Percentiles rank a stretch among this genome's conserved stretches.
Evolutionary conservation across 1,284 basidiomycete genomes (phyloP).

Genomic region (Boletellus deceptivus): DNA sequence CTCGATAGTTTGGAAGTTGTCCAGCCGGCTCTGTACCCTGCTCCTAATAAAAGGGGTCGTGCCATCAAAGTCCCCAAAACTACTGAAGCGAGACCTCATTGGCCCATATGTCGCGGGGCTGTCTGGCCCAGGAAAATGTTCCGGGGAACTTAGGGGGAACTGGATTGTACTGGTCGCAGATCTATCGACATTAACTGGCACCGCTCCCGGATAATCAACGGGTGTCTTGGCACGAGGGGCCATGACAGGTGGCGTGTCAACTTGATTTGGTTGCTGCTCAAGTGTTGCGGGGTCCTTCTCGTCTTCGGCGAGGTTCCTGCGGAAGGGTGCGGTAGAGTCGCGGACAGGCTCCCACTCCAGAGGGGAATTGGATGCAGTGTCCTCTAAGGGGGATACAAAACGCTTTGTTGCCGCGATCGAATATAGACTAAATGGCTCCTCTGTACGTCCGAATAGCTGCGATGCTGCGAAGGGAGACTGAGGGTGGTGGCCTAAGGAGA

Average conservation of each 20-base stretch:
- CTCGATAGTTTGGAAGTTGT: constrained; percentile 54
- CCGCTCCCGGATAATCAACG: constrained; percentile 52
- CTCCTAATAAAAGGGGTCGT: constrained; percentile 77
- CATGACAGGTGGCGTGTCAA: constrained; percentile 36
- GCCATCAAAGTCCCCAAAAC: constrained; percentile 66
- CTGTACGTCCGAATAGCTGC: constrained; percentile 73
- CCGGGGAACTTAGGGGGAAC: constrained; percentile 75
- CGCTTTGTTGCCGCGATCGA: constrained; percentile 74
- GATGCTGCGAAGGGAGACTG: constrained; percentile 88
- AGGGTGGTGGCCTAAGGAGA: constrained; percentile 52
- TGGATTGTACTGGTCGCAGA: constrained; percentile 68
- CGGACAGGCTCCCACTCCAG: constrained; percentile 51
- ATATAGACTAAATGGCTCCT: constrained; percentile 75
- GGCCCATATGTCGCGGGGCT: constrained; percentile 51
- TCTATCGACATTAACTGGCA: constrained; percentile 46
- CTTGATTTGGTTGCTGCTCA: constrained; percentile 41
- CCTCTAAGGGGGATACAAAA: constrained; percentile 52
- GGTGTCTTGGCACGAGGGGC: constrained; percentile 49
- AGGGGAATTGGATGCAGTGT: constrained; percentile 49
- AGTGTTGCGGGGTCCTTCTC: constrained; percentile 57
- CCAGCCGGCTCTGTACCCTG: constrained; percentile 74
- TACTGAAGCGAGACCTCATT: constrained; percentile 59
- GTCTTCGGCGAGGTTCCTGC: constrained; percentile 75
- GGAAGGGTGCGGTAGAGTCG: constrained; percentile 77
- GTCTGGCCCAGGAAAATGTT: constrained; percentile 48